Percentiles rank a stretch among this genome's conserved stretches.
Conservation (phyloP, 2,329 filamentous ascomycete genomes). For the Thelonectria blattea region DNA sequence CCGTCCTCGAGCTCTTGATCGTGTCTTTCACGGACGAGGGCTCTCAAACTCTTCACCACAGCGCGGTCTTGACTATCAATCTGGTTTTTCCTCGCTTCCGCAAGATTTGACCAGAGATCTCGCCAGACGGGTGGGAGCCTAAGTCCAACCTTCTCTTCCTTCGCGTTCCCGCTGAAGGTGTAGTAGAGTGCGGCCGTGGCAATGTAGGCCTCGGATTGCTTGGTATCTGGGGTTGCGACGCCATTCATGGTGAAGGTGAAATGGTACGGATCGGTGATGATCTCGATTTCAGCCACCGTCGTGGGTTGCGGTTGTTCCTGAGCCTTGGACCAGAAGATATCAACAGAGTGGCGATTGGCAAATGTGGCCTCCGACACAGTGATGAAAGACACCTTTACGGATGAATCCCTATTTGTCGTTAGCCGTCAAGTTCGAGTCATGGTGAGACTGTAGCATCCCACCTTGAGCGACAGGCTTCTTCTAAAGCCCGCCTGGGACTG, state of each 20-base stretch:
- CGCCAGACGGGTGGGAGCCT: constrained; percentile 81
- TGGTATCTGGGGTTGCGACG: constrained; percentile 74
- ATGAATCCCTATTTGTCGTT: constrained; percentile 64
- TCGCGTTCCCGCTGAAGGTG: constrained; percentile 76
- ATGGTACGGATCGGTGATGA: constrained; percentile 53
- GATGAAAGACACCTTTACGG: constrained; percentile 70
- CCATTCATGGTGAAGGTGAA: constrained; percentile 76
- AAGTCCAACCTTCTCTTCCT: constrained; percentile 85
- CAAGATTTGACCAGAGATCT: constrained; percentile 83
- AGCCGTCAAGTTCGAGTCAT: constrained; percentile 11
- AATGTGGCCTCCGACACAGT: constrained; percentile 76
- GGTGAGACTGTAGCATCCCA: constrained; percentile 41
- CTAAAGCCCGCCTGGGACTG: constrained; percentile 75
- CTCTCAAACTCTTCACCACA: constrained; percentile 70
- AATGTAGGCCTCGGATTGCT: constrained; percentile 87
- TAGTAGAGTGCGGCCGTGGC: constrained; percentile 83
- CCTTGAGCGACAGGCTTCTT: constrained; percentile 87
- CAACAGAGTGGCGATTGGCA: constrained; percentile 76
- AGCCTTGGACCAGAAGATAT: constrained; percentile 78
- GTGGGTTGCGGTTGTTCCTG: constrained; percentile 57
- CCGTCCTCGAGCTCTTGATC: constrained; percentile 76
- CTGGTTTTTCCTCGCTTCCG: constrained; percentile 71
- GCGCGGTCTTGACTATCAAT: constrained; percentile 73
- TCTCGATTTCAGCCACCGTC: constrained; percentile 50
- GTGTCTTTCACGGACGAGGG: constrained; percentile 70